Base-by-base conservation (phyloP, 2,329 filamentous ascomycete genomes). In the Ophiostoma sp. region DNA sequence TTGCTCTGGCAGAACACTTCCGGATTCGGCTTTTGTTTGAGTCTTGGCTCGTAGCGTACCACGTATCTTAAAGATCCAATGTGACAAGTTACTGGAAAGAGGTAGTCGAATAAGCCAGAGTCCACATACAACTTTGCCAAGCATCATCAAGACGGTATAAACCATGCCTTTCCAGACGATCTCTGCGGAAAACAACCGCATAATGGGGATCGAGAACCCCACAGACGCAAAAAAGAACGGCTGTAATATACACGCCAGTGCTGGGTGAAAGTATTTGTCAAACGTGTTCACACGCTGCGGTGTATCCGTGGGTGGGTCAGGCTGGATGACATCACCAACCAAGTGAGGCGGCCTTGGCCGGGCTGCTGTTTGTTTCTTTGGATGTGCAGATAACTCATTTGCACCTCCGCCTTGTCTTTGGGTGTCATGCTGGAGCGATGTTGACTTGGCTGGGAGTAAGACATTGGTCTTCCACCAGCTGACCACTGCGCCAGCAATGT, bases 121-220 rank as follows among this genome's bases (percentile, higher is more conserved):
- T 0, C 89, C 86, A n/a, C 87, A 89, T 0, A 83, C 70, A 1
- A 89, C 72, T 75, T 91, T 91, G 3, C 80, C 83, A 1, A 91
- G 68, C 0, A 83, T 76, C 91, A 95, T 95, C 3, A 95, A 79
- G 0, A 89, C 73, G 0, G 89, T 83, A 75, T 94, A 95, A 0
- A 93, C 83, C 0, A 93, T 72, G 0, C 91, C 91, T 13, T 87
- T 86, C 91, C 90, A 95, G 1, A 93, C 79, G 0, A 91, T 82
- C 0, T 79, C 75, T 0, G 85, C 85, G 0, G 77, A 77, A 74
- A 93, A 94, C 82, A 95, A 87, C 6, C 86, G 79, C 0, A 84
- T 86, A 39, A 94, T 89, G 0, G 91, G 91, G 1, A 95, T 90
- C 0, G 91, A 89, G 76, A 94, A 94, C 0, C 91, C 91, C 48